Conservation (phyloP, 2,329 filamentous ascomycete species). For the Knoxdaviesia proteae region DNA sequence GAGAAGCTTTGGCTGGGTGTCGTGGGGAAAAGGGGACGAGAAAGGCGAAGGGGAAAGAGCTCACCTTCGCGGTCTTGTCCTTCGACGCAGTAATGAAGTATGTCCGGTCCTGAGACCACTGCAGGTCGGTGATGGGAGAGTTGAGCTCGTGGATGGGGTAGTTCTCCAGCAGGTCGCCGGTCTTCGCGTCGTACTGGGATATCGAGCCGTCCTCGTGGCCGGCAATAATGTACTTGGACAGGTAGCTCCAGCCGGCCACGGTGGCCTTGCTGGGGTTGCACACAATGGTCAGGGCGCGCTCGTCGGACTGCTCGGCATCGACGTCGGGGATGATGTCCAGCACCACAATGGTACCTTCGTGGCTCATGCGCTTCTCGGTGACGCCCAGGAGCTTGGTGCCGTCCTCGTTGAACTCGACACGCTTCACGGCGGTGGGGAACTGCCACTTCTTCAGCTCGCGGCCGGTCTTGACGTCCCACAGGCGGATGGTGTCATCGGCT, state of each 20-base stretch:
- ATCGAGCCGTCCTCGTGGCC: conserved; percentile 93
- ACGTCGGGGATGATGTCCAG: conserved; percentile 73
- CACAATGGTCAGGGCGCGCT: conserved; percentile 69
- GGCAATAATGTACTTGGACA: conserved; percentile 89
- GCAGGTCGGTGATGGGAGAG: conserved; percentile 70
- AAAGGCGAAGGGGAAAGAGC: conserved; percentile 3
- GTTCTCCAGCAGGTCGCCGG: conserved; percentile 63
- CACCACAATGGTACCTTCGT: conserved; percentile 82
- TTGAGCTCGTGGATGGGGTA: conserved; percentile 67
- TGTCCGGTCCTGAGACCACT: conserved; percentile 83
- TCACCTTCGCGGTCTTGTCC: conserved; percentile 87
- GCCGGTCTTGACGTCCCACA: conserved; percentile 91
- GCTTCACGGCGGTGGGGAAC: conserved; percentile 90
- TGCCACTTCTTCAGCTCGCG: conserved; percentile 94
- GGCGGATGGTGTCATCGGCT: conserved; percentile 91
- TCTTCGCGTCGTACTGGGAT: conserved; percentile 82
- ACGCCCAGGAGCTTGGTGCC: conserved; percentile 78
- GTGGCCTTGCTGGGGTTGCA: conserved; percentile 94
- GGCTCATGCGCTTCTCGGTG: conserved; percentile 96
- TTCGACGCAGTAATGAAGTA: conserved; percentile 98
- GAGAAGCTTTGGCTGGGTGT: not conserved
- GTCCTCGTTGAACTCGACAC: conserved; percentile 93
- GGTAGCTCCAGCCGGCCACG: conserved; percentile 88
- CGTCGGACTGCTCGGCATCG: conserved; percentile 63
- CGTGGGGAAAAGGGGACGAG: not conserved